A percentile compares a stretch with the other conserved stretches of the same genome.
These are phyloP conservation scores for Penicillium polonicum DNA, from an alignment of 2,329 filamentous ascomycete species.

Conservation along the genomic window DNA sequence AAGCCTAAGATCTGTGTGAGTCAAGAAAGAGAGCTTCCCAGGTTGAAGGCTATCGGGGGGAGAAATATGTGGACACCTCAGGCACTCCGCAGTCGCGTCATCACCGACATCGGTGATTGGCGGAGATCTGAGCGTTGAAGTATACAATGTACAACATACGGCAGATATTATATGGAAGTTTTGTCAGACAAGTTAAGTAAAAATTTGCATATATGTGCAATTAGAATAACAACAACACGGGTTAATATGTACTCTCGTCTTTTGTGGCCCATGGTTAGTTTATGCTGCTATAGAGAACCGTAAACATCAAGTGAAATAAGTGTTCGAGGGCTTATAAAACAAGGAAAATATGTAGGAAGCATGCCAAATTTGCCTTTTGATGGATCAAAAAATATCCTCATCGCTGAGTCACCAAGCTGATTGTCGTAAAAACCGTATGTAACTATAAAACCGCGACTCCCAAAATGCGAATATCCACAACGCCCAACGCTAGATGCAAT, in stretches of 20 bases:
- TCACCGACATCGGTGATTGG: constrained; percentile 21
- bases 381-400: background rate
- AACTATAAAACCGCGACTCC: background rate
- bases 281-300: background rate
- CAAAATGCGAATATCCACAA: background rate
- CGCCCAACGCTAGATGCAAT: background rate
- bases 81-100: constrained; percentile 21
- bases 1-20: background rate
- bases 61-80: constrained; percentile 16
- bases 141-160: background rate
- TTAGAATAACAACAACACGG: background rate
- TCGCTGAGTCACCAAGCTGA: background rate
- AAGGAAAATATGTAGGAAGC: background rate
- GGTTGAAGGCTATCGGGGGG: constrained; percentile 4
- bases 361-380: background rate
- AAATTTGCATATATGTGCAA: background rate
- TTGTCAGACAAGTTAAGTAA: background rate
- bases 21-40: background rate
- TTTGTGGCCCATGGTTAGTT: background rate
- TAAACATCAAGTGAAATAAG: background rate
- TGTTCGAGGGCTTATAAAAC: background rate
- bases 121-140: background rate
- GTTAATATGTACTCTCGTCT: background rate
- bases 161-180: background rate
- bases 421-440: background rate